Evolutionary conservation across 2,329 filamentous ascomycete genomes (phyloP).

Genomic region (Colletotrichum sublineola): DNA sequence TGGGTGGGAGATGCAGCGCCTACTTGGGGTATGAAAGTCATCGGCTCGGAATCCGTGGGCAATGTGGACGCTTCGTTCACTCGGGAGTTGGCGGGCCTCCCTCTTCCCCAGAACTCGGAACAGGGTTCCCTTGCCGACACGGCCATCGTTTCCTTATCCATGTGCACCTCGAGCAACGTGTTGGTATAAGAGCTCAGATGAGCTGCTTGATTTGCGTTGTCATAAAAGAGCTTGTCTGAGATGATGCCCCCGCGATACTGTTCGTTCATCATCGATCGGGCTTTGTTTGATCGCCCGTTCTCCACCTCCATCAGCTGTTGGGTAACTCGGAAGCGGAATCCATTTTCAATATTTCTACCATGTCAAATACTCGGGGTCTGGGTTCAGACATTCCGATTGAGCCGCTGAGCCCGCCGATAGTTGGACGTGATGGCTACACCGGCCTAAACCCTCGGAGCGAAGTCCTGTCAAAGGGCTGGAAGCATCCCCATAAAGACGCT

Average conservation of each 20-base stretch:
- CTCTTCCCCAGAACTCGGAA: not conserved
- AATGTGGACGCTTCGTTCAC: not conserved
- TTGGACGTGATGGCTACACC: constrained; percentile 35
- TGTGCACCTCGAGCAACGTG: not conserved
- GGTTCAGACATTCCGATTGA: constrained; percentile 5
- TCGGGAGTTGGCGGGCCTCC: constrained; percentile 26
- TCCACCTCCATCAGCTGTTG: too few relatives aligned
- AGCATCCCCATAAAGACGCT: constrained; percentile 45
- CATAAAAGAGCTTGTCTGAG: not conserved
- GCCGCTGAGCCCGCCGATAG: not conserved
- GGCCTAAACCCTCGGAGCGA: constrained; percentile 54
- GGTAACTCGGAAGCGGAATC: too few relatives aligned
- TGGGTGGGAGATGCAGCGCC: constrained; percentile 5
- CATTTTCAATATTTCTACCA: not conserved
- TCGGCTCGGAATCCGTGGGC: constrained; percentile 18
- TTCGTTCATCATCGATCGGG: not conserved
- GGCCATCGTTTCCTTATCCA: not conserved
- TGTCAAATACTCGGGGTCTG: not conserved
- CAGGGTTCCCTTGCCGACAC: not conserved
- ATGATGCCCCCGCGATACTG: not conserved
- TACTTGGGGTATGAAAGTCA: not conserved
- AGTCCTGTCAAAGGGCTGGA: constrained; percentile 54
- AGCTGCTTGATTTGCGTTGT: not conserved
- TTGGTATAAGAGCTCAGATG: not conserved
- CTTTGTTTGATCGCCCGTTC: not conserved